These are phyloP conservation scores for Pulveroboletus ravenelii DNA, from an alignment of 768 basidiomycete genomes.

Conservation along the genomic window DNA sequence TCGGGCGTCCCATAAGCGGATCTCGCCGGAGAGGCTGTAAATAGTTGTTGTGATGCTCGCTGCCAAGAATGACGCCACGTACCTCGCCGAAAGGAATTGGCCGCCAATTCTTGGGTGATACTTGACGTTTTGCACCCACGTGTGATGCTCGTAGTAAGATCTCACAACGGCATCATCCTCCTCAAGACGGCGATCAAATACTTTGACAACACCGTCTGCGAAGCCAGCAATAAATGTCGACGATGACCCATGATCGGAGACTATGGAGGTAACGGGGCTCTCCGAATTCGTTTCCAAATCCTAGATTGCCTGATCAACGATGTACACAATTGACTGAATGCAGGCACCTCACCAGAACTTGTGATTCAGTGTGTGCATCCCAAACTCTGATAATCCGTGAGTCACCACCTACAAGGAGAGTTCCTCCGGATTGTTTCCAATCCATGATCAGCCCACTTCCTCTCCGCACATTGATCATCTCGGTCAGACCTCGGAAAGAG, in stretches of 20 bases:
- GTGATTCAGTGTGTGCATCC: constrained; percentile 90
- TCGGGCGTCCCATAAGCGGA: constrained; percentile 89
- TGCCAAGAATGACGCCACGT: constrained; percentile 14
- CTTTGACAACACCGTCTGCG: constrained; percentile 83
- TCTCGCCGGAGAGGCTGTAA: constrained; percentile 77
- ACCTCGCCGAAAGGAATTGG: constrained; percentile 88
- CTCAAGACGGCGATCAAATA: constrained; percentile 88
- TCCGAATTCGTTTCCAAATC: constrained; percentile 88
- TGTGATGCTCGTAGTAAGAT: constrained; percentile 69
- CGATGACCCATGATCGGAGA: constrained; percentile 69
- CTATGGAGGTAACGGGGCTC: constrained; percentile 82
- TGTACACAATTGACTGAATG: neutral
- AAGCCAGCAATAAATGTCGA: constrained; percentile 87
- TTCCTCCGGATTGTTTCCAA: constrained; percentile 89
- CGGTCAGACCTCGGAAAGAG: constrained; percentile 84
- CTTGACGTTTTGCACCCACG: constrained; percentile 89
- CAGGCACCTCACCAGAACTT: constrained; percentile 52
- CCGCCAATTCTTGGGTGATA: constrained; percentile 67
- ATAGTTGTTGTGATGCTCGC: neutral
- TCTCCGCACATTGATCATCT: constrained; percentile 67
- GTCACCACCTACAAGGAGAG: constrained; percentile 87
- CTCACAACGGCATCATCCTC: constrained; percentile 80
- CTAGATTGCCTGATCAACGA: constrained; percentile 37
- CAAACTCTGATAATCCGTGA: constrained; percentile 84
- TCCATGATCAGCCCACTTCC: constrained; percentile 84